phyloP scores from a whole-genome alignment of 2,329 filamentous ascomycete species.

The Geosmithia morbida region DNA sequence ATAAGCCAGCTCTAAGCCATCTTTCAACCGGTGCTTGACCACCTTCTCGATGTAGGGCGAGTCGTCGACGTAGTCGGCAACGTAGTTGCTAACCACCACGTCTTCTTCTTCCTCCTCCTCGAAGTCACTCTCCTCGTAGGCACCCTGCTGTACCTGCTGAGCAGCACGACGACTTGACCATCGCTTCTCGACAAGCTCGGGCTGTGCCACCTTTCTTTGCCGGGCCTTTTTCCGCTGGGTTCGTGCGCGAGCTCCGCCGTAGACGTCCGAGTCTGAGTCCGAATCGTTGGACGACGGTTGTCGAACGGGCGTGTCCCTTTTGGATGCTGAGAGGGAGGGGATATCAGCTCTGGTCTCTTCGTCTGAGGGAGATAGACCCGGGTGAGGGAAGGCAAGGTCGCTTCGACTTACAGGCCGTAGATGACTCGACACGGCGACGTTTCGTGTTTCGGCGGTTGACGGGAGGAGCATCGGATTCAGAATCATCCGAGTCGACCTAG shows the following conservation, averaged over 20 bases:
- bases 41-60: slow-evolving; percentile 82
- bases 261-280: slow-evolving; percentile 57
- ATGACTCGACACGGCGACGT: slow-evolving; percentile 53
- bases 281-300: slow-evolving; percentile 44
- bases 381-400: background rate
- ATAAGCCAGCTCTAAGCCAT: slow-evolving; percentile 43
- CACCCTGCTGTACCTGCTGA: slow-evolving; percentile 51
- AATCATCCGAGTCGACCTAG: slow-evolving; percentile 43
- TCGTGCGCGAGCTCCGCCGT: slow-evolving; percentile 61
- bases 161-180: slow-evolving; percentile 82
- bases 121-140: slow-evolving; percentile 53
- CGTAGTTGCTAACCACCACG: slow-evolving; percentile 48
- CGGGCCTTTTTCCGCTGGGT: slow-evolving; percentile 63
- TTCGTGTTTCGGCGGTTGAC: slow-evolving; percentile 45
- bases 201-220: slow-evolving; percentile 53
- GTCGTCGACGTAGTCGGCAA: slow-evolving; percentile 56
- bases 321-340: slow-evolving; percentile 31
- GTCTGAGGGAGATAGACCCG: background rate
- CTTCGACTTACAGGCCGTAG: slow-evolving; percentile 41
- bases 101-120: slow-evolving; percentile 49
- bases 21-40: slow-evolving; percentile 69
- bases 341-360: background rate
- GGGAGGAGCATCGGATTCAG: slow-evolving; percentile 57
- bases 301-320: slow-evolving; percentile 40
- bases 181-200: slow-evolving; percentile 63